Conservation (phyloP, 2,329 filamentous ascomycete genomes). For the Xylariaceae sp. region DNA sequence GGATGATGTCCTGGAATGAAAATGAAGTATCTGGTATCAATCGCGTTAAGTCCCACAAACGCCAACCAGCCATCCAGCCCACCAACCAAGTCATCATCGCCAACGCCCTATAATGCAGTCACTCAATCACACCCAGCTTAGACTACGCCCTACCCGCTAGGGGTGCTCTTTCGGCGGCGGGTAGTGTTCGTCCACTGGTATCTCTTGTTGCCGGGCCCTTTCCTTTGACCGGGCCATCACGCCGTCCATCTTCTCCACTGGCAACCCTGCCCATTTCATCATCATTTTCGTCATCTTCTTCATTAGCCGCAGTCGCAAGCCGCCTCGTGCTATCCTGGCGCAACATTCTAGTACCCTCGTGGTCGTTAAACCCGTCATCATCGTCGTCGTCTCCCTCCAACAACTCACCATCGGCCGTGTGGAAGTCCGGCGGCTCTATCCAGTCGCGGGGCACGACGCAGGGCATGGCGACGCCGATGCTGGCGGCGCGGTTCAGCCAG, state of each 20-base stretch:
- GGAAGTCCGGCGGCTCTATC: slow-evolving; percentile 77
- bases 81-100: slow-evolving; percentile 1
- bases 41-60: slow-evolving; percentile 24
- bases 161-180: slow-evolving; percentile 56
- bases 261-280: slow-evolving; percentile 15
- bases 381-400: slow-evolving; percentile 52
- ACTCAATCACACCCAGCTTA: slow-evolving; percentile 22
- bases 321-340: slow-evolving; percentile 37
- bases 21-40: slow-evolving; percentile 33
- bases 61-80: slow-evolving; percentile 19
- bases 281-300: slow-evolving; percentile 19
- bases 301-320: slow-evolving; percentile 29
- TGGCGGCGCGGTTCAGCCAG: slow-evolving; percentile 85
- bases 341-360: slow-evolving; percentile 64
- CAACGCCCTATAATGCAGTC: slow-evolving; percentile 28
- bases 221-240: slow-evolving; percentile 45
- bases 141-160: slow-evolving; percentile 29
- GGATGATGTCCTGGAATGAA: slow-evolving; percentile 1
- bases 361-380: slow-evolving; percentile 38
- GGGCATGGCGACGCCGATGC: slow-evolving; percentile 77
- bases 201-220: slow-evolving; percentile 49
- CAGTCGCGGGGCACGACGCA: slow-evolving; percentile 83
- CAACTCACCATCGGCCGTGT: slow-evolving; percentile 71
- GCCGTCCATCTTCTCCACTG: slow-evolving; percentile 19
- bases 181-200: slow-evolving; percentile 53